Evolutionary conservation across 495 filamentous ascomycete species (phyloP).

Genomic region (Penicillium paradoxum): DNA sequence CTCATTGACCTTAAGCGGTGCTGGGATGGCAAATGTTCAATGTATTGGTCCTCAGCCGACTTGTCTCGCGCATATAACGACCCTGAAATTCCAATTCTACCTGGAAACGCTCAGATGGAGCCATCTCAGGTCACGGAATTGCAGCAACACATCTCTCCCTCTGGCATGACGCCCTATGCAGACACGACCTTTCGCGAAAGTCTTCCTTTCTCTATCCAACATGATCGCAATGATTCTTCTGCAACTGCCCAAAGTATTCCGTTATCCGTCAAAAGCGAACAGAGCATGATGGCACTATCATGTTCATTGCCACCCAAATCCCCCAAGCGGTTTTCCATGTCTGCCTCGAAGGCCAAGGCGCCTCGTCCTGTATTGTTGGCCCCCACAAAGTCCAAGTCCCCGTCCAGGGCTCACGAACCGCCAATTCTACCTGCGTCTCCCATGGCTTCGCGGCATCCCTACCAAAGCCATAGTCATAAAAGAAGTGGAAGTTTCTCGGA

Average conservation of each 20-base stretch:
- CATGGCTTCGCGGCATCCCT: constrained; percentile 30
- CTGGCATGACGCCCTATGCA: not conserved
- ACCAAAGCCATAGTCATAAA: constrained; percentile 55
- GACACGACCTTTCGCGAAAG: constrained; percentile 31
- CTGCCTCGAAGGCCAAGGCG: constrained; percentile 39
- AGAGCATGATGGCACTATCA: constrained; percentile 64
- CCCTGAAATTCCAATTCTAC: constrained; percentile 64
- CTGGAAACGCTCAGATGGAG: constrained; percentile 55
- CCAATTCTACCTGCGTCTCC: constrained; percentile 24
- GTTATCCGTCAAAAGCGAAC: constrained; percentile 47
- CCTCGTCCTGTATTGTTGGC: constrained; percentile 59
- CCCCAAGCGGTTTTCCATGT: constrained; percentile 42
- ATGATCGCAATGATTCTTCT: constrained; percentile 43
- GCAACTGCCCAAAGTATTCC: constrained; percentile 43
- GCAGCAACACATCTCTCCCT: constrained; percentile 7
- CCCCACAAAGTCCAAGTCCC: constrained; percentile 18
- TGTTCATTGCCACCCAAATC: constrained; percentile 75
- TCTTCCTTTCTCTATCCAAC: constrained; percentile 21
- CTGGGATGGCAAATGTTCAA: constrained; percentile 84
- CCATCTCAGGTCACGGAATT: constrained; percentile 12
- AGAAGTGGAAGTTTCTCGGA: constrained; percentile 79
- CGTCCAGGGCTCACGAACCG: constrained; percentile 18
- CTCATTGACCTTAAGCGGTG: constrained; percentile 93
- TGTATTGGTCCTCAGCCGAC: constrained; percentile 78
- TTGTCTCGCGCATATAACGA: constrained; percentile 49